phyloP scores from a whole-genome alignment of 179 eudicot species.

The Silene vulgaris region DNA sequence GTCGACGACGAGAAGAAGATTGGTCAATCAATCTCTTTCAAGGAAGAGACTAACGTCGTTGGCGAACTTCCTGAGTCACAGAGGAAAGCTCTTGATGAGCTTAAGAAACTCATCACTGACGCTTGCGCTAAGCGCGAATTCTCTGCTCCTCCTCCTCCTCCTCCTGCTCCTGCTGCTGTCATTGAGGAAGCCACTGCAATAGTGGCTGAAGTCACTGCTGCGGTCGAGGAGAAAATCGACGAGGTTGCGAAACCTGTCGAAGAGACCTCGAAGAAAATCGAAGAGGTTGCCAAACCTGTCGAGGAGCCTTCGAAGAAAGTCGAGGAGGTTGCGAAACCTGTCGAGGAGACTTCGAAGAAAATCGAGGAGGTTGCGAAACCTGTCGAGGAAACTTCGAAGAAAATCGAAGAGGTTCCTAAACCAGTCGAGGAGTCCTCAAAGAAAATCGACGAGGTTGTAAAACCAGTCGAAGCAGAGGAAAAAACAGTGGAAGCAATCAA shows the following conservation, averaged over 20 bases:
- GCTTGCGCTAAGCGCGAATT: constrained; percentile 69
- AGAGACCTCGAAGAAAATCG: constrained; percentile 33
- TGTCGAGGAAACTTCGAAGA: too few species aligned
- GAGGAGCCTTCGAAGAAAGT: constrained; percentile 1
- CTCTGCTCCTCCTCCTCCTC: constrained; percentile 35
- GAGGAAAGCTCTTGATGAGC: constrained; percentile 68
- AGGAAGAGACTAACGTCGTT: constrained; percentile 47
- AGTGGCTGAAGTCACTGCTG: neutral
- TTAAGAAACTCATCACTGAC: constrained; percentile 53
- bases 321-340: constrained; percentile 18
- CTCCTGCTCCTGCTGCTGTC: neutral
- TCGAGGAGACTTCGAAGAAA: too few species aligned
- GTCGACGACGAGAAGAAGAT: neutral
- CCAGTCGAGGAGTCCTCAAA: neutral
- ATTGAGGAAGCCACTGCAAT: neutral
- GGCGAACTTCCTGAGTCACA: constrained; percentile 62
- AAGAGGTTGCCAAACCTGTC: constrained; percentile 13
- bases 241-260: constrained; percentile 14
- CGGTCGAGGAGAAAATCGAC: constrained; percentile 8
- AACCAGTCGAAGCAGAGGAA: constrained; percentile 23
- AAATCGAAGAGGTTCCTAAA: neutral
- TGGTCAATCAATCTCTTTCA: constrained; percentile 26
- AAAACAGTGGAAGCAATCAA: constrained; percentile 32
- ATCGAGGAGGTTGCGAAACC: too few species aligned
- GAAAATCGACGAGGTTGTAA: too few species aligned